Evolutionary conservation across 352 stramenopile species (phyloP).

Genomic region (Phytophthora pseudosyringae): DNA sequence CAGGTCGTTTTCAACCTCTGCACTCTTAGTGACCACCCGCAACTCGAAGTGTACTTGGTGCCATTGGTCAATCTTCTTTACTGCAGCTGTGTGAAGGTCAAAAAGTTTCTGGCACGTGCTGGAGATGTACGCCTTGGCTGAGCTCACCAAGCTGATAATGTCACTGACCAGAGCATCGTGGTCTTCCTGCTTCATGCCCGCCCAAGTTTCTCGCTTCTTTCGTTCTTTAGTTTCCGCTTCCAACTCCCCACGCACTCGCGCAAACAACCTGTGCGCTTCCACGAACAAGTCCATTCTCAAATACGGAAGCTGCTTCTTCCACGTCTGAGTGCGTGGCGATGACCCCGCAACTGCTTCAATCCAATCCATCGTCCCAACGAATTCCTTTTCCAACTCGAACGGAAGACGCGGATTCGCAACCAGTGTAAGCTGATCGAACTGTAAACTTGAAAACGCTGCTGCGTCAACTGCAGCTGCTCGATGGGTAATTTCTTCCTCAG

Average conservation of each 20-base stretch:
- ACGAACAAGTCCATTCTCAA: conserved; percentile 54
- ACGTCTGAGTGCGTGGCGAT: not conserved
- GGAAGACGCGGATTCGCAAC: conserved; percentile 32
- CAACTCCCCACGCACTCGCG: conserved; percentile 44
- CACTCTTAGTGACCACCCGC: not conserved
- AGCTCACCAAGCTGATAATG: conserved; percentile 16
- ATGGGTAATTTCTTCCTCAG: conserved; percentile 32
- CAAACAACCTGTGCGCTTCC: conserved; percentile 47
- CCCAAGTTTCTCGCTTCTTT: conserved; percentile 22
- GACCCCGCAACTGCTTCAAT: conserved; percentile 12
- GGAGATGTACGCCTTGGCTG: conserved; percentile 8
- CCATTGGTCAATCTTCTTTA: conserved; percentile 25
- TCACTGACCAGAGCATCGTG: conserved; percentile 23
- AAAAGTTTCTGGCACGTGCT: conserved; percentile 10
- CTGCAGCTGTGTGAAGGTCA: conserved; percentile 15
- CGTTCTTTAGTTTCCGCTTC: conserved; percentile 36
- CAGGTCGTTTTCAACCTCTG: not conserved
- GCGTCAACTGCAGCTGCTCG: conserved; percentile 41
- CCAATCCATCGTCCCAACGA: conserved; percentile 45
- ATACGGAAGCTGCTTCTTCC: conserved; percentile 27
- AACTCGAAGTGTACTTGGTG: conserved; percentile 23
- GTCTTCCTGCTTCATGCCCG: conserved; percentile 41
- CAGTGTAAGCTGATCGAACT: conserved; percentile 67
- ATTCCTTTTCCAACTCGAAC: conserved; percentile 42
- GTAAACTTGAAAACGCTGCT: conserved; percentile 48